These are phyloP conservation scores for Yamadazyma sp. DNA, from an alignment of 805 yeast genomes.

Conservation along the genomic window DNA sequence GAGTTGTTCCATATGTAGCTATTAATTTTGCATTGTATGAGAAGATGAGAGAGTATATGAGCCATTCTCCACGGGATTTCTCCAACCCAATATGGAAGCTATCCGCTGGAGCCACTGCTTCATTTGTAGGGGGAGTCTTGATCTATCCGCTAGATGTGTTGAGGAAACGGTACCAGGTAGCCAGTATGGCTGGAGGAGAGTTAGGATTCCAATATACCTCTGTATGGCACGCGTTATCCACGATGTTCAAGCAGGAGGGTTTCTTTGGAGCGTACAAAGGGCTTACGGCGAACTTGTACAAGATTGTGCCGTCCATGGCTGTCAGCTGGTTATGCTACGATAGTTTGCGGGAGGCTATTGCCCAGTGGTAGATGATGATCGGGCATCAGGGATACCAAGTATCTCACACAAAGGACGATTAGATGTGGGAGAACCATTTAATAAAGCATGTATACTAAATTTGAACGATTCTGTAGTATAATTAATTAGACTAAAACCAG, in stretches of 20 bases:
- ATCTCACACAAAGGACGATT: too few relatives aligned
- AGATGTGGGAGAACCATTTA: too few relatives aligned
- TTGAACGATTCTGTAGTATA: too few relatives aligned
- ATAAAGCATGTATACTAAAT: too few relatives aligned
- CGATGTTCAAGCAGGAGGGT: constrained; percentile 76
- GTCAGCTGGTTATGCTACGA: constrained; percentile 91
- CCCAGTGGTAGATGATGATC: constrained; percentile 24
- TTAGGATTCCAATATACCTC: constrained; percentile 82
- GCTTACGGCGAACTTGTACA: constrained; percentile 75
- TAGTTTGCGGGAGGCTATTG: constrained; percentile 50
- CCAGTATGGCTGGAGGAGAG: constrained; percentile 73
- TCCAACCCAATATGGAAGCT: constrained; percentile 57
- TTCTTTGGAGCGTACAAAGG: constrained; percentile 70
- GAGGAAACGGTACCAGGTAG: constrained; percentile 87
- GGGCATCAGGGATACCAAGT: too few relatives aligned
- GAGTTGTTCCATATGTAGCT: constrained; percentile 96
- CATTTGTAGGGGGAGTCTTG: constrained; percentile 85
- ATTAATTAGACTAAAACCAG: too few relatives aligned
- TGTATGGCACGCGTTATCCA: constrained; percentile 67
- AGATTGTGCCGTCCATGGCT: constrained; percentile 94
- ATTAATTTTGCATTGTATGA: constrained; percentile 91
- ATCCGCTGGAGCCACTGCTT: constrained; percentile 78
- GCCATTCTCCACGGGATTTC: constrained; percentile 33
- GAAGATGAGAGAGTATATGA: constrained; percentile 60
- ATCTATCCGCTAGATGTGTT: constrained; percentile 91